Conservation (phyloP, 306 rosid species). For the Prunus fruticosa region DNA sequence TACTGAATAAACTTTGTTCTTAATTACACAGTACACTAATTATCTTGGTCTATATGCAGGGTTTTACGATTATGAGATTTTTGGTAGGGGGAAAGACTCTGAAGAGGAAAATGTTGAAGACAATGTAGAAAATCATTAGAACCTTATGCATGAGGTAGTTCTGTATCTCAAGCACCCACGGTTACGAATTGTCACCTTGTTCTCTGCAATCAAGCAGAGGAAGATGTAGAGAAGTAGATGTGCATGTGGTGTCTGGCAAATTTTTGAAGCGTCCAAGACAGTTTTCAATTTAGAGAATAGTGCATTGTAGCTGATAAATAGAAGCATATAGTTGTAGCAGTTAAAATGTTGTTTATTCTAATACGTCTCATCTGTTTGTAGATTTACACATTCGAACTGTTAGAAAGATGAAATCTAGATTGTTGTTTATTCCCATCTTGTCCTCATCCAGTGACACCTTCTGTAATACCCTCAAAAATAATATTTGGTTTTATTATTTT, state of each 20-base stretch:
- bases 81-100: conserved; percentile 41
- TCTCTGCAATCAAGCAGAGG: background rate
- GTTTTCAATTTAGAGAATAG: background rate
- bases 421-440: background rate
- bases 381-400: background rate
- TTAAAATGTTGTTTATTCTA: background rate
- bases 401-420: background rate
- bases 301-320: conserved; percentile 13
- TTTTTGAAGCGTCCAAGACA: conserved; percentile 5
- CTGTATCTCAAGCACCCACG: background rate
- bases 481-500: too few relatives aligned
- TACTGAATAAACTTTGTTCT: background rate
- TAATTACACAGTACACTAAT: conserved; percentile 19
- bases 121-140: conserved; percentile 36
- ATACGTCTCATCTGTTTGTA: background rate
- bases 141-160: conserved; percentile 13
- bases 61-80: conserved; percentile 72
- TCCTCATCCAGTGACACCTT: background rate
- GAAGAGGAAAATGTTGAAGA: conserved; percentile 52
- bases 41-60: conserved; percentile 45
- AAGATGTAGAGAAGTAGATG: conserved; percentile 12
- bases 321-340: background rate
- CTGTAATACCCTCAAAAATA: too few relatives aligned
- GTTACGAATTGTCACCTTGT: conserved; percentile 10
- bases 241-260: background rate